A percentile compares a stretch with the other conserved stretches of the same genome.
Evolutionary conservation across 345 rosid genomes (phyloP).

Genomic region (Ceriops tagal): DNA sequence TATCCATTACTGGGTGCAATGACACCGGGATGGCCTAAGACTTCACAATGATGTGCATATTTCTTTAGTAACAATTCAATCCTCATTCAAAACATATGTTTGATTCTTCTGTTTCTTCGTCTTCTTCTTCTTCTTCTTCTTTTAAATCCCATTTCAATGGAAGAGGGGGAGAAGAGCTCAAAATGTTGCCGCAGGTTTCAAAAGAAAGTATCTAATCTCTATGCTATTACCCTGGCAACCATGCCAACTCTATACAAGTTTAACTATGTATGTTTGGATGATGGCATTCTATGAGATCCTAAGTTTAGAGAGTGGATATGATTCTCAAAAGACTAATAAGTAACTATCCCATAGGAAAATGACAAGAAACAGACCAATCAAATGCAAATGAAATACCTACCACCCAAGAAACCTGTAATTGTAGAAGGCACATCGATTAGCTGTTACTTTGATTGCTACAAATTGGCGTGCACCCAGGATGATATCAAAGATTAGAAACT

Average conservation of each 20-base stretch:
- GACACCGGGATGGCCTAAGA: not conserved
- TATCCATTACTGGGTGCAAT: too few species aligned
- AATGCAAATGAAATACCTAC: constrained; percentile 55
- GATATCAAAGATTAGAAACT: constrained; percentile 12
- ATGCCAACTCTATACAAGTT: too few species aligned
- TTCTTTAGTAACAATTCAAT: not conserved
- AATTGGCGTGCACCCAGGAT: constrained; percentile 92
- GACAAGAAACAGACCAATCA: not conserved
- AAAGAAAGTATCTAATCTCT: too few species aligned
- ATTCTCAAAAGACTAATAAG: too few species aligned
- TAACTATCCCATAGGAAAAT: too few species aligned
- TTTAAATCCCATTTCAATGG: too few species aligned
- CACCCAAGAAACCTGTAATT: constrained; percentile 94
- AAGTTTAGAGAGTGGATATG: not conserved
- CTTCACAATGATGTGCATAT: not conserved
- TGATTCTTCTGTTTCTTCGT: too few species aligned
- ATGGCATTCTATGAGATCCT: not conserved
- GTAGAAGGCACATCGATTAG: constrained; percentile 93
- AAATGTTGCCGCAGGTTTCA: too few species aligned
- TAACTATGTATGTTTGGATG: too few species aligned
- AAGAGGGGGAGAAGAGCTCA: too few species aligned
- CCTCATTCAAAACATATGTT: not conserved
- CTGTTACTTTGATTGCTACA: constrained; percentile 89
- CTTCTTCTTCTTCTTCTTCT: too few species aligned
- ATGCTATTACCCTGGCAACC: too few species aligned